phyloP scores from a whole-genome alignment of 192 early-diverging fungal genomes.

The Coemansia brasiliensis region DNA sequence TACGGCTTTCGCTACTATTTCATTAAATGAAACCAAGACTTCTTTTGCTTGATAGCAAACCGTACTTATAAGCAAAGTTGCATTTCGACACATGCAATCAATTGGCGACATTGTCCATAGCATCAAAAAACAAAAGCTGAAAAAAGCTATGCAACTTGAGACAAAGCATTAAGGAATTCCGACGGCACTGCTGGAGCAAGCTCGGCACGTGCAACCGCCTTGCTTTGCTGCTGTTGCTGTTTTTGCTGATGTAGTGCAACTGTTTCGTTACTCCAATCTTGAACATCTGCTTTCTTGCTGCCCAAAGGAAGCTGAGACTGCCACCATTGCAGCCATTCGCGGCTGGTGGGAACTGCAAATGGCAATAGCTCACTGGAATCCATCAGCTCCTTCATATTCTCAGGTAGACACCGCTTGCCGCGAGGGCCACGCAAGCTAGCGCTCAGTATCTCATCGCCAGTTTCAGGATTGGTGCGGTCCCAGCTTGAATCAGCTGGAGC shows the following conservation, averaged over 20 bases:
- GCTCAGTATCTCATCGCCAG: constrained; percentile 16
- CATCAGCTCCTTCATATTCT: constrained; percentile 57
- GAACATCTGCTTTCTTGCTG: not conserved
- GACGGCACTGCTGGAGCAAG: constrained; percentile 45
- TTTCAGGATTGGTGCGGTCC: constrained; percentile 6
- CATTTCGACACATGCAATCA: too few relatives aligned
- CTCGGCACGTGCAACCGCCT: constrained; percentile 11
- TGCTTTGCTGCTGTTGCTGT: not conserved
- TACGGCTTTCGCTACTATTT: too few relatives aligned
- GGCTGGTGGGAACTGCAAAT: constrained; percentile 64
- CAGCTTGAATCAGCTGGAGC: constrained; percentile 25
- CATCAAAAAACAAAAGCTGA: not conserved
- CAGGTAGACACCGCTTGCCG: constrained; percentile 50
- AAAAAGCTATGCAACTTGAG: constrained; percentile 13
- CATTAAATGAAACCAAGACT: too few relatives aligned
- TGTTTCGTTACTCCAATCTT: constrained; percentile 54
- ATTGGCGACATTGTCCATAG: too few relatives aligned
- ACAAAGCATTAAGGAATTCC: constrained; percentile 41
- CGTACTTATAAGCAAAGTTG: too few relatives aligned
- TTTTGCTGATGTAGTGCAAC: constrained; percentile 21
- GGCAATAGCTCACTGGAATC: constrained; percentile 59
- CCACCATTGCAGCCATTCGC: constrained; percentile 55
- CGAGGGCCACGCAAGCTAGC: constrained; percentile 50
- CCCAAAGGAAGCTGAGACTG: constrained; percentile 4
- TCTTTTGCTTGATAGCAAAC: too few relatives aligned